Percentiles rank a stretch among this genome's conserved stretches.
Evolutionary conservation across 129 eudicot genomes (phyloP).

Genomic region (Logfia minima): DNA sequence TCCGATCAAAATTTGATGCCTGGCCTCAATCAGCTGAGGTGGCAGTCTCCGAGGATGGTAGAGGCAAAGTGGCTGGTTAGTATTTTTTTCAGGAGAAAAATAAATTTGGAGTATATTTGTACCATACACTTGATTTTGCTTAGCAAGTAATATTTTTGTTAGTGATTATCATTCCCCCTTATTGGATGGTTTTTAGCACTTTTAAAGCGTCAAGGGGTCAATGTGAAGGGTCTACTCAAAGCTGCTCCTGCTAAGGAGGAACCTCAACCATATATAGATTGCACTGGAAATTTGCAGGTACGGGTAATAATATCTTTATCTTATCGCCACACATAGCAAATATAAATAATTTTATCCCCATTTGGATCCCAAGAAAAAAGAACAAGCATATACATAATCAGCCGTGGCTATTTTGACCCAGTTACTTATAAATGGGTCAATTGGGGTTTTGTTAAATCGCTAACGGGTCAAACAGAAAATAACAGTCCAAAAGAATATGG

Average conservation of each 20-base stretch:
- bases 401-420: neutral
- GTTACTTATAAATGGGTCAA: neutral
- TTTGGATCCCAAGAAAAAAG: too few species aligned
- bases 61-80: conserved; percentile 97
- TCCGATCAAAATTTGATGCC: conserved; percentile 57
- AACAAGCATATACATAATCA: conserved; percentile 2
- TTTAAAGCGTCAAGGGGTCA: conserved; percentile 82
- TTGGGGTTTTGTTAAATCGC: neutral
- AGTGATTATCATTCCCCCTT: conserved; percentile 20
- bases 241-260: conserved; percentile 84
- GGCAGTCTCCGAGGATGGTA: conserved; percentile 82
- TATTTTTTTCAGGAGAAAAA: neutral
- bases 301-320: neutral
- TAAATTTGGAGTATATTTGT: conserved; percentile 6
- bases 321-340: neutral
- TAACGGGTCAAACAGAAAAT: neutral
- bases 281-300: conserved; percentile 91
- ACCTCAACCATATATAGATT: conserved; percentile 63
- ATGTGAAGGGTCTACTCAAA: conserved; percentile 83
- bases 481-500: neutral
- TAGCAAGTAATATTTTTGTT: conserved; percentile 14
- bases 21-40: conserved; percentile 78
- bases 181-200: conserved; percentile 54
- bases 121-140: conserved; percentile 4
- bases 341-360: neutral